Evolutionary conservation across 257 asterid genomes (phyloP), one percentile per base, ranked within the genome.

Genomic region (Solanum gandarillasii): DNA sequence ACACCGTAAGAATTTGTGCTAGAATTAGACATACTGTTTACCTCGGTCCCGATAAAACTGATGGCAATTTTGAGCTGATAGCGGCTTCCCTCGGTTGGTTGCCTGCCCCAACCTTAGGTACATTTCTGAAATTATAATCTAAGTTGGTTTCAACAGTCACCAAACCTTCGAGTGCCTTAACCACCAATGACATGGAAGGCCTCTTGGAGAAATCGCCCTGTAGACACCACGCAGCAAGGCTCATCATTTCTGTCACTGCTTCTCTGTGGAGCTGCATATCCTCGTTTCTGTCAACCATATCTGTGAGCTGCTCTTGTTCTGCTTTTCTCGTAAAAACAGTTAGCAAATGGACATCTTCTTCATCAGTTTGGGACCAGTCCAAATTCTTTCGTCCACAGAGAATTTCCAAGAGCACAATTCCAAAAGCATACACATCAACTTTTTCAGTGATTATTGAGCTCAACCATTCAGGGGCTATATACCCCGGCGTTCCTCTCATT

Each of bases 361-460:
- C 35, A 68, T 68, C 74, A 68, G 5, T 3, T 5, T 68, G 5
- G 36, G 74, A 68, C 75, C 21, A 68, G 32, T 68, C 75, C 75
- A 68, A 68, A 13, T 68, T 27, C 75, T 68, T 68, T 68, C 75
- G 3, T 7, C 75, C 36, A 68, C 36, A 27, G 36, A 68, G 75
- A 12, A 29, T 6, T 68, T 68, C 36, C 36, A 68, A 68, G 36
- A 68, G 36, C 5, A 86, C 88, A 29, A 88, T 68, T 31, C 88
- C 92, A 71, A 88, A 88, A 27, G 90, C 87, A 74, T 86, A 90
- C 13, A 88, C 89, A 16, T 90, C 90, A 11, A 83, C 92, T 52
- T 88, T 86, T 36, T 83, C 86, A 1, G 90, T 90, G 43, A 90
- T 86, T 35, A 83, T 14, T 38, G 84, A 65, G 21, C 65, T 73